Conservation (phyloP, 352 stramenopile genomes). For the Pythium coloratum region DNA sequence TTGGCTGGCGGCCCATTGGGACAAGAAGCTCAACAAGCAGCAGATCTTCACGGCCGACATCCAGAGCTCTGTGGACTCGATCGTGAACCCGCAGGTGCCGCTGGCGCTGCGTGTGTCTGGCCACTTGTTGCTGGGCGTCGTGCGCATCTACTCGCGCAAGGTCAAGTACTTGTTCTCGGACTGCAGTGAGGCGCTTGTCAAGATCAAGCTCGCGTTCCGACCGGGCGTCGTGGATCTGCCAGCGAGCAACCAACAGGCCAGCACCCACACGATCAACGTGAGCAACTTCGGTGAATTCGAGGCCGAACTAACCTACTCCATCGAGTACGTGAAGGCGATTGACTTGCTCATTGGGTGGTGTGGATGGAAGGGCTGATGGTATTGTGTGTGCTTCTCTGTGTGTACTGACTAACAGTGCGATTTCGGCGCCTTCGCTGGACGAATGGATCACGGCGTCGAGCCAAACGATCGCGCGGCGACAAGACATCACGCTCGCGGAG, state of each 20-base stretch:
- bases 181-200: slow-evolving; percentile 98
- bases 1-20: slow-evolving; percentile 98
- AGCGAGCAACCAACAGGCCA: slow-evolving; percentile 59
- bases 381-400: neutral
- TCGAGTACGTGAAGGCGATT: slow-evolving; percentile 57
- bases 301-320: slow-evolving; percentile 78
- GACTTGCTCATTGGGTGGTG: slow-evolving; percentile 2
- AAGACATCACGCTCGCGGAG: slow-evolving; percentile 87
- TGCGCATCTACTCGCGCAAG: slow-evolving; percentile 98
- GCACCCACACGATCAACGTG: slow-evolving; percentile 79
- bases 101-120: slow-evolving; percentile 97
- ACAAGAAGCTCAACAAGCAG: slow-evolving; percentile 99
- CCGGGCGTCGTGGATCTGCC: slow-evolving; percentile 82
- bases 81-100: slow-evolving; percentile 96
- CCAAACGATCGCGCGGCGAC: slow-evolving; percentile 69
- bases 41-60: slow-evolving; percentile 99
- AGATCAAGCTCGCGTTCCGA: slow-evolving; percentile 98
- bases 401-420: slow-evolving; percentile 36
- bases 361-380: slow-evolving; percentile 1
- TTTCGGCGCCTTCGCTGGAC: slow-evolving; percentile 63
- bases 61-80: slow-evolving; percentile 94
- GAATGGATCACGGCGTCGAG: slow-evolving; percentile 82
- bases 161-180: slow-evolving; percentile 98
- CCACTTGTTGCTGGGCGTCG: slow-evolving; percentile 97
- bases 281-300: slow-evolving; percentile 87